Evolutionary conservation across 257 asterid genomes (phyloP), one percentile per base, ranked within the genome.

Genomic region (Nicotiana sylvestris): DNA sequence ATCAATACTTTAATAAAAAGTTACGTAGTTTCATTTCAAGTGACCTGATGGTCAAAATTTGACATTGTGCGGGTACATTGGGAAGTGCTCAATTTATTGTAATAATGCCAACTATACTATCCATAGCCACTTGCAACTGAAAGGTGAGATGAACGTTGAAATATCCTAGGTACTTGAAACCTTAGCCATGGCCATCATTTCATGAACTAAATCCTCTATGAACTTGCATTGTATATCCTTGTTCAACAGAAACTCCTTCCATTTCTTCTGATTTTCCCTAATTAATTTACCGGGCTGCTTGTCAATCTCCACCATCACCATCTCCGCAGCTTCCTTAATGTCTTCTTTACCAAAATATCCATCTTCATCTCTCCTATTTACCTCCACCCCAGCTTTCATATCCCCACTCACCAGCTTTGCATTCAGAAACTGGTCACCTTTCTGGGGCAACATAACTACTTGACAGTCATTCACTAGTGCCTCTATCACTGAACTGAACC

Each of bases 401-500:
- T 91, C 95, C 27, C 83, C 81, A 29, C 89, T 66, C 9, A 91
- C 88, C 0, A 88, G 87, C 88, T 83, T 91, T 0, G 88, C 83
- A 29, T 88, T 88, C 86, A 89, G 49, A 49, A 81, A 78, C 65
- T 89, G 92, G 49, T 89, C 92, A 29, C 88, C 90, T 85, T 84
- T 86, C 7, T 39, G 86, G 2, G 92, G 95, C 82, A 90, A 12
- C 91, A 88, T 82, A 4, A 91, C 91, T 0, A 91, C 68, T 78
- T 90, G 92, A 21, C 92, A 91, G 4, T 89, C 92, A n/a, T 86
- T 90, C 81, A 88, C 84, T 2, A 89, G 55, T 9, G 88, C 95
- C 66, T 90, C 95, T 1, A 89, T 82, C 17, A 89, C 88, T 9
- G 93, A 91, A 49, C 95, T 90, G 33, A 89, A 90, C 6, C 95